These are phyloP conservation scores for Lachnellula occidentalis DNA, from an alignment of 2,329 filamentous ascomycete genomes.

Conservation along the genomic window DNA sequence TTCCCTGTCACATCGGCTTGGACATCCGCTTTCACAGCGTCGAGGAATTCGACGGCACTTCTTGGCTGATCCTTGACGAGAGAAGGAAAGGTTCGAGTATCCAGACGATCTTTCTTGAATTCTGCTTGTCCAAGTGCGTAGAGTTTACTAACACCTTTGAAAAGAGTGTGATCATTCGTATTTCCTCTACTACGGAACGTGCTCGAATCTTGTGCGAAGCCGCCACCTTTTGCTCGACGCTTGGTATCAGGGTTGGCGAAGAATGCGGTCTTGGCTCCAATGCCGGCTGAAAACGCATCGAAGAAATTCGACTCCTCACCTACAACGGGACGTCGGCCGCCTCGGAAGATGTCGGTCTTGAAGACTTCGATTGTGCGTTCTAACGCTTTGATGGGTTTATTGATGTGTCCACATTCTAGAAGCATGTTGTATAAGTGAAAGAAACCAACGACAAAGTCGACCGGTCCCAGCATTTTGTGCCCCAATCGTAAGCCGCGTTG, in stretches of 20 bases:
- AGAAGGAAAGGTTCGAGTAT: neutral
- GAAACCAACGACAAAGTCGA: neutral
- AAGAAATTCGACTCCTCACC: neutral
- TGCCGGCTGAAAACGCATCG: neutral
- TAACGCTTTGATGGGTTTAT: neutral
- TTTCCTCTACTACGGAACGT: neutral
- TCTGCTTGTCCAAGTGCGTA: neutral
- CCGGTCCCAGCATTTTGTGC: neutral
- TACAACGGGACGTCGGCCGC: neutral
- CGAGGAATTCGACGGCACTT: neutral
- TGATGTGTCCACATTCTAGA: neutral
- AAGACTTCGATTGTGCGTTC: neutral
- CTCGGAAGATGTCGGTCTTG: neutral
- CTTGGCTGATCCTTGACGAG: neutral
- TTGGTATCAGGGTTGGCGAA: neutral
- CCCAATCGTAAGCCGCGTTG: neutral
- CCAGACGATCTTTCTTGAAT: neutral
- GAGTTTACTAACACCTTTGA: neutral
- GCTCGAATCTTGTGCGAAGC: neutral
- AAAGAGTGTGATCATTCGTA: neutral
- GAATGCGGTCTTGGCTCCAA: neutral
- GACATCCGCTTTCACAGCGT: neutral
- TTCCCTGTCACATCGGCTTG: neutral
- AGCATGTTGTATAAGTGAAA: neutral
- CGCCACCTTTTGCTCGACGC: neutral